These are phyloP conservation scores for Strobilomyces dryophilus DNA, from an alignment of 768 basidiomycete genomes.

Conservation along the genomic window DNA sequence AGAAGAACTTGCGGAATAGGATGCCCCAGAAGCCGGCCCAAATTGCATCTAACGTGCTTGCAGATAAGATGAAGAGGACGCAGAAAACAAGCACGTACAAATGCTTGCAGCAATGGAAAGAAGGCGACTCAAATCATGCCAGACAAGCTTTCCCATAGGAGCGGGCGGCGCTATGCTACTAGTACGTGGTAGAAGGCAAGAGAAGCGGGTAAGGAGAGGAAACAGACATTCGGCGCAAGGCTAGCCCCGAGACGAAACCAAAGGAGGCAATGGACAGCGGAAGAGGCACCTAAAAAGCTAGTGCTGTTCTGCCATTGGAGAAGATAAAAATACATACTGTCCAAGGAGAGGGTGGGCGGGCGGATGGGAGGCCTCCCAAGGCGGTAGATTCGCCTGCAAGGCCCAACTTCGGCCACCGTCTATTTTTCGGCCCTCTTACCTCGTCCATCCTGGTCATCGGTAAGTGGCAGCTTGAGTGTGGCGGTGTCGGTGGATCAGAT, in stretches of 20 bases:
- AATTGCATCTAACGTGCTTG: constrained; percentile 51
- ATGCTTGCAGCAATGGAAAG: constrained; percentile 64
- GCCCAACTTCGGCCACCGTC: no score
- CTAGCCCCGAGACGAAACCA: constrained; percentile 16
- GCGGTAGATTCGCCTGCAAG: no score
- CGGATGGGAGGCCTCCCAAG: no score
- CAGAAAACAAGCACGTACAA: constrained; percentile 50
- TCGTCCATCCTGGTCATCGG: no score
- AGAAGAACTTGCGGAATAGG: constrained; percentile 91
- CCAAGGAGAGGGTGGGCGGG: no score
- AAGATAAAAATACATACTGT: no score
- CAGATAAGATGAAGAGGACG: constrained; percentile 4
- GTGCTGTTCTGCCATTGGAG: constrained; percentile 38
- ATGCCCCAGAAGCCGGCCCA: constrained; percentile 82
- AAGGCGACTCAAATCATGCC: constrained; percentile 73
- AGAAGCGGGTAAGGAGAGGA: background rate
- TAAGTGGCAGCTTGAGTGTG: background rate
- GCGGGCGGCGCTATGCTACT: background rate
- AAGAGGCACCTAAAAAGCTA: constrained; percentile 11
- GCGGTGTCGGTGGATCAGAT: background rate
- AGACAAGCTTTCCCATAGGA: constrained; percentile 74
- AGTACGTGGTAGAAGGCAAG: background rate
- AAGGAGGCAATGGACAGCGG: no score
- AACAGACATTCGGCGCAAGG: constrained; percentile 10
- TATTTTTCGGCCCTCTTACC: no score